Conservation (phyloP, 176 grass and related monocot species). For the Eleusine indica region DNA sequence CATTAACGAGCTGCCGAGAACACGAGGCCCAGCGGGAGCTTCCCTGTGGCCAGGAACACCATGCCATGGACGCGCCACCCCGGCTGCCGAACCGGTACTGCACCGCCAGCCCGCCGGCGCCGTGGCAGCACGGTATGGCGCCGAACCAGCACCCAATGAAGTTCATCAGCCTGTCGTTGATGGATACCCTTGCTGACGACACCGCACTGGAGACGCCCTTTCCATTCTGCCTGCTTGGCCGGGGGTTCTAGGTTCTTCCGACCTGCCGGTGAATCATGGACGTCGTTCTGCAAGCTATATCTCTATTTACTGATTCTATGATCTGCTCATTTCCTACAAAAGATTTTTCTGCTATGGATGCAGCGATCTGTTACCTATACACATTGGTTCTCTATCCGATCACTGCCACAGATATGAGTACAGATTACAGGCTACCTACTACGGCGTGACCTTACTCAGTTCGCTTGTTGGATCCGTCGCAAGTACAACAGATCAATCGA, state of each 20-base stretch:
- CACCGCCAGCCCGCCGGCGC: slow-evolving; percentile 76
- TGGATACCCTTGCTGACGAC: slow-evolving; percentile 55
- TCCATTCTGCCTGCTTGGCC: slow-evolving; percentile 69
- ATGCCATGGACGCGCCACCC: slow-evolving; percentile 80
- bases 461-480: neutral
- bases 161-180: slow-evolving; percentile 83
- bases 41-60: slow-evolving; percentile 66
- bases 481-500: neutral
- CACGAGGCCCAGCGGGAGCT: slow-evolving; percentile 64
- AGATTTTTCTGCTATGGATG: slow-evolving; percentile 1
- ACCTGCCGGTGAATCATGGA: neutral
- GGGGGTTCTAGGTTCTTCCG: slow-evolving; percentile 45
- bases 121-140: slow-evolving; percentile 91
- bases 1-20: slow-evolving; percentile 84
- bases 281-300: neutral
- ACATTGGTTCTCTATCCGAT: neutral
- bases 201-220: slow-evolving; percentile 41
- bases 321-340: neutral
- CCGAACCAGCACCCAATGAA: slow-evolving; percentile 94
- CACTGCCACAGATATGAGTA: neutral
- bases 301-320: neutral
- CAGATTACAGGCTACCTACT: neutral
- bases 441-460: neutral
- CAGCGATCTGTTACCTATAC: neutral
- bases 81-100: slow-evolving; percentile 88